Evolutionary conservation across 345 rosid genomes (phyloP).

Genomic region (Streptanthus diversifolius): DNA sequence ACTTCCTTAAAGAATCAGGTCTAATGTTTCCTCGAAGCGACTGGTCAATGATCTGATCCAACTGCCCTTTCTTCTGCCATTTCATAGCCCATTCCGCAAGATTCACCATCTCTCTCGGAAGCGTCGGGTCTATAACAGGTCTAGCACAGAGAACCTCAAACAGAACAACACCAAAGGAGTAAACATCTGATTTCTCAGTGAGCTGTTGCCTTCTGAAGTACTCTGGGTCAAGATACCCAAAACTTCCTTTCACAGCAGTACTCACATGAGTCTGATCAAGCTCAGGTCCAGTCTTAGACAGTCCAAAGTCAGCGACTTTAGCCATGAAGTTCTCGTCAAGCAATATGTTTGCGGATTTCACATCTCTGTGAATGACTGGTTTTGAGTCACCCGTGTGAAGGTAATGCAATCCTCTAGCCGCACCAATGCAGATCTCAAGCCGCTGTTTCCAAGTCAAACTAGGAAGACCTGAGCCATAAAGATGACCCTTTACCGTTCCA

Average conservation of each 20-base stretch:
- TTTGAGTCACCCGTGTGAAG: slow-evolving; percentile 44
- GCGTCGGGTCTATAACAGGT: slow-evolving; percentile 42
- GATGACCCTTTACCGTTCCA: slow-evolving; percentile 41
- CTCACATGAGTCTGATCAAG: slow-evolving; percentile 44
- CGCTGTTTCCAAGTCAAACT: slow-evolving; percentile 43
- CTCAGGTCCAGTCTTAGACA: slow-evolving; percentile 46
- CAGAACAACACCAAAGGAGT: slow-evolving; percentile 47
- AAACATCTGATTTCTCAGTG: slow-evolving; percentile 47
- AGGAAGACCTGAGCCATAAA: slow-evolving; percentile 38
- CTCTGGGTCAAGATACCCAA: slow-evolving; percentile 45
- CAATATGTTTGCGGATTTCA: slow-evolving; percentile 44
- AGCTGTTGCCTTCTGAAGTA: slow-evolving; percentile 46
- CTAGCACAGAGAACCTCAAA: slow-evolving; percentile 44
- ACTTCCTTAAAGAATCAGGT: slow-evolving; percentile 24
- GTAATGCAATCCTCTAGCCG: slow-evolving; percentile 49
- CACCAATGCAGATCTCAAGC: slow-evolving; percentile 42
- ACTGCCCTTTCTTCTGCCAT: slow-evolving; percentile 30
- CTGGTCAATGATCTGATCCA: slow-evolving; percentile 31
- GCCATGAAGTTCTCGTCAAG: slow-evolving; percentile 44
- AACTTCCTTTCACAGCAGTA: slow-evolving; percentile 47
- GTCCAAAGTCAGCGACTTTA: slow-evolving; percentile 46
- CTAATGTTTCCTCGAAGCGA: slow-evolving; percentile 28
- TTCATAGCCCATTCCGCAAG: slow-evolving; percentile 37
- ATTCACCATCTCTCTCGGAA: slow-evolving; percentile 32
- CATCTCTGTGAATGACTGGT: slow-evolving; percentile 45